A percentile compares a stretch with the other conserved stretches of the same genome.
These are phyloP conservation scores for Colletotrichum sp. DNA, from an alignment of 2,329 filamentous ascomycete genomes.

Conservation along the genomic window DNA sequence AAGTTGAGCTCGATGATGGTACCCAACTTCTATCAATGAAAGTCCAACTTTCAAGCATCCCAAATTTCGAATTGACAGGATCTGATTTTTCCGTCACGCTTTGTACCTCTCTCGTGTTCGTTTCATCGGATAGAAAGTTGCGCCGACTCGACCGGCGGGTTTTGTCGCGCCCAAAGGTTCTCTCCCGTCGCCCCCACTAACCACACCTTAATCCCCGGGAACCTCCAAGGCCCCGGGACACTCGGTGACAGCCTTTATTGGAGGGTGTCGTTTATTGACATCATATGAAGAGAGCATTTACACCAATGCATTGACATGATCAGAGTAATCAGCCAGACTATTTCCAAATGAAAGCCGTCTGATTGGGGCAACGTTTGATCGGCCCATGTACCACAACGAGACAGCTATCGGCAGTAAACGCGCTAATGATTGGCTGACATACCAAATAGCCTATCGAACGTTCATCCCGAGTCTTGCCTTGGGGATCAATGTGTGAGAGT, in stretches of 20 bases:
- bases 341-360: too few species aligned
- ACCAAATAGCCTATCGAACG: too few species aligned
- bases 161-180: neutral
- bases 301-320: neutral
- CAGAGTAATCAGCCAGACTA: too few species aligned
- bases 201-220: neutral
- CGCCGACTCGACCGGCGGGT: neutral
- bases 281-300: neutral
- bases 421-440: too few species aligned
- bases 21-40: neutral
- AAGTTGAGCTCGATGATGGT: neutral
- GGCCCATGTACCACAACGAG: too few species aligned
- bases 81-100: neutral
- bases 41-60: neutral
- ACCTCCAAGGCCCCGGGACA: neutral
- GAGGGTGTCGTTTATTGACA: neutral
- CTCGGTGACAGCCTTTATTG: neutral
- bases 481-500: too few species aligned
- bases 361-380: too few species aligned
- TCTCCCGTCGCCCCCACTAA: neutral
- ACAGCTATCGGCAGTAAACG: too few species aligned
- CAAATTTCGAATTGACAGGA: neutral
- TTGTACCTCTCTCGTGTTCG: neutral
- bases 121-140: constrained; percentile 9
- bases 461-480: too few species aligned